Evolutionary conservation across 139 green algal species (phyloP).

Genomic region (Chlamydomonas applanata): DNA sequence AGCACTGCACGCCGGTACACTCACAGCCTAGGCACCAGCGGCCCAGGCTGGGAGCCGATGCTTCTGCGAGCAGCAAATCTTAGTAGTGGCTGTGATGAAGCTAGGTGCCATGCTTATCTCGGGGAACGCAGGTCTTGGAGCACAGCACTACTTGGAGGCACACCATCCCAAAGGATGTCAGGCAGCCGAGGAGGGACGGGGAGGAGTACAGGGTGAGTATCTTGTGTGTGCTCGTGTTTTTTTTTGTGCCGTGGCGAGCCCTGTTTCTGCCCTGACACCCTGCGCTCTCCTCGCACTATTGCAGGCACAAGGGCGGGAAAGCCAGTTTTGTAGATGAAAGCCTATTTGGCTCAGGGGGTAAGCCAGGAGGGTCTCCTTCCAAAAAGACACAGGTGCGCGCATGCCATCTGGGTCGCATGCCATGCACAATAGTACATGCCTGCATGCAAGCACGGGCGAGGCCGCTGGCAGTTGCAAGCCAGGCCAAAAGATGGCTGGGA

Average conservation of each 20-base stretch:
- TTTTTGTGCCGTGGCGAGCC: background rate
- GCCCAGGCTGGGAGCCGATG: too few relatives aligned
- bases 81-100: background rate
- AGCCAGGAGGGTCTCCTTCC: too few relatives aligned
- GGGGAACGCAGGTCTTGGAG: too few relatives aligned
- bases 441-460: background rate
- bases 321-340: conserved; percentile 40
- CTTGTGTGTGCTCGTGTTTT: background rate
- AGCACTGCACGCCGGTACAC: too few relatives aligned
- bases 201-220: background rate
- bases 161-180: background rate
- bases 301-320: conserved; percentile 23
- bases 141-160: background rate
- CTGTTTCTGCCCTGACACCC: background rate
- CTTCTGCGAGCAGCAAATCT: too few relatives aligned
- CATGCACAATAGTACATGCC: too few relatives aligned
- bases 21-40: too few relatives aligned
- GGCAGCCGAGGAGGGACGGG: background rate
- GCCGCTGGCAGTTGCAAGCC: too few relatives aligned
- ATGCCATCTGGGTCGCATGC: too few relatives aligned
- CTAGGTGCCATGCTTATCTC: too few relatives aligned
- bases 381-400: conserved; percentile 9
- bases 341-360: conserved; percentile 24
- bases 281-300: background rate
- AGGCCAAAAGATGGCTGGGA: too few relatives aligned